Base-by-base conservation (phyloP, 2,329 filamentous ascomycete genomes). In the Exophiala aquamarina region DNA sequence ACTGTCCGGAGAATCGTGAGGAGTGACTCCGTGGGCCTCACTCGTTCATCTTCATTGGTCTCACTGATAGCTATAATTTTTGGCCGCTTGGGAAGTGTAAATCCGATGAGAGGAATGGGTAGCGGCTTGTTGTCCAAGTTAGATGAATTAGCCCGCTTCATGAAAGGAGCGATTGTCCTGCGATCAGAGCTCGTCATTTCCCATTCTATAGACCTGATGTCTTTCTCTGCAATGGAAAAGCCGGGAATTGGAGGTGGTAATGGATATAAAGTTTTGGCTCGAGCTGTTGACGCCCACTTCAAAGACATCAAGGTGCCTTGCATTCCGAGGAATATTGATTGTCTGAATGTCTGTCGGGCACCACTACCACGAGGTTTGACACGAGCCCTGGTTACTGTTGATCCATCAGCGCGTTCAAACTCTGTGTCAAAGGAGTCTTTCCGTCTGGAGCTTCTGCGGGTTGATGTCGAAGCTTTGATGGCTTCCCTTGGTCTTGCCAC, bases 1-100 rank as follows among this genome's bases (percentile, higher is more conserved):
- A 95, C 74, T 0, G 87, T 90, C 11, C 66, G 66, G 38, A 91
- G 70, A 15, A 90, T 83, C n/a, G 71, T 63, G 15, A 61, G 66
- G 3, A 88, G 42, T 4, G 70, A 62, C 29, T 51, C 46, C 7
- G 52, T 19, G 6, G 47, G 36, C 15, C 32, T 14, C 10, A 18
- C 7, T 14, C 36, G 18, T 20, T 38, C 32, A 21, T 20, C 18
- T 35, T 15, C 29, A 20, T 37, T 17, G 11, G 32, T 10, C 36
- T 21, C n/a, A 7, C 21, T 26, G 19, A 10, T 26, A 14, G 5
- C 6, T n/a, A 14, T 18, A 18, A 34, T 34, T 7, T n/a, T 6
- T n/a, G 13, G 6, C 7, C 6, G 17, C 13, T n/a, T n/a, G 6
- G 28, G n/a, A 31, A 14, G 13, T 34, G 13, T 6, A 18, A 6